phyloP scores from a whole-genome alignment of 164 flowering plant species.

The Echeveria elegans region DNA sequence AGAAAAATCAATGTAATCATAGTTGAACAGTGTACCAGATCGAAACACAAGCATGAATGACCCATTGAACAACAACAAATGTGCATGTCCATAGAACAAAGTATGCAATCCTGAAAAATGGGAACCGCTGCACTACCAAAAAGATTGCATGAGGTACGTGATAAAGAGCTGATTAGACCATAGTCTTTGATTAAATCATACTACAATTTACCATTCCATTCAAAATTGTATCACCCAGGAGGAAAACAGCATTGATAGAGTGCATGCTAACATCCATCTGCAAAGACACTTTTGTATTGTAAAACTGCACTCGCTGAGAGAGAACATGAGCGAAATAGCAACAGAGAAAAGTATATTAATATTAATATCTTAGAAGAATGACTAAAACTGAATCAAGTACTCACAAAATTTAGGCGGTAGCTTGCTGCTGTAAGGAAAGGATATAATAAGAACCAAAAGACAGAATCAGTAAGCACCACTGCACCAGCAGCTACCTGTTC shows the following conservation, averaged over 20 bases:
- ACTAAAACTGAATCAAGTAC: neutral
- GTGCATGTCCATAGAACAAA: slow-evolving; percentile 3
- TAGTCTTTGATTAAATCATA: neutral
- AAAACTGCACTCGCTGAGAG: neutral
- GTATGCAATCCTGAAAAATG: slow-evolving; percentile 9
- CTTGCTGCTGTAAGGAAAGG: slow-evolving; percentile 6
- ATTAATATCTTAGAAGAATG: neutral
- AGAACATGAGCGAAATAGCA: neutral
- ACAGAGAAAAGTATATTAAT: neutral
- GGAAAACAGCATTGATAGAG: slow-evolving; percentile 9
- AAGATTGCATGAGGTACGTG: neutral
- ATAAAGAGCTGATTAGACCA: neutral
- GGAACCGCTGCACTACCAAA: slow-evolving; percentile 5
- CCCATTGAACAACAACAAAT: slow-evolving; percentile 8
- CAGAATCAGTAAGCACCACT: slow-evolving; percentile 9
- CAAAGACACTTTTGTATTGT: neutral
- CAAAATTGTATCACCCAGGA: slow-evolving; percentile 5
- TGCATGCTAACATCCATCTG: slow-evolving; percentile 8
- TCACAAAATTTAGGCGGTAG: slow-evolving; percentile 8
- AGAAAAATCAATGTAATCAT: neutral
- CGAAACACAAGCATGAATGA: neutral
- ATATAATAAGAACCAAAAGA: slow-evolving; percentile 7
- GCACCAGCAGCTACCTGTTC: slow-evolving; percentile 9
- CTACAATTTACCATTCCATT: slow-evolving; percentile 4
- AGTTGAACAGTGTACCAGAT: neutral